phyloP scores from a whole-genome alignment of 306 rosid genomes.

The Fragaria ananassa region DNA sequence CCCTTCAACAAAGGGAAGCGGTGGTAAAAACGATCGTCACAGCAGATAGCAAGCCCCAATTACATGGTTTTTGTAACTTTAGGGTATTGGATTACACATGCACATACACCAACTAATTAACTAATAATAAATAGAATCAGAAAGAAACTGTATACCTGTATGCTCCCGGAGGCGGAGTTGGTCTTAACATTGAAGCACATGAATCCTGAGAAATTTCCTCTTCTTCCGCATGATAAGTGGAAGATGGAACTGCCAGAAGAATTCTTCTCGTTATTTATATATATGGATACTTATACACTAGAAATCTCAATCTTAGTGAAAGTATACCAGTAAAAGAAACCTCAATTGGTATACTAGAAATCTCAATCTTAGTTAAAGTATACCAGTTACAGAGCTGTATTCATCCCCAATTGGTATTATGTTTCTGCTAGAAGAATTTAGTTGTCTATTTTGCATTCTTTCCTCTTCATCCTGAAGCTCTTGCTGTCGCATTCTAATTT shows the following conservation, averaged over 20 bases:
- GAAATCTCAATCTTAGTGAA: slow-evolving; percentile 1
- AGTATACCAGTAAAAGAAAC: slow-evolving; percentile 61
- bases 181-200: slow-evolving; percentile 47
- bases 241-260: slow-evolving; percentile 45
- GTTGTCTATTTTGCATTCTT: slow-evolving; percentile 72
- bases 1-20: neutral
- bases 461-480: slow-evolving; percentile 90
- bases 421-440: slow-evolving; percentile 46
- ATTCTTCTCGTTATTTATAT: slow-evolving; percentile 2
- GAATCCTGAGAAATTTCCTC: slow-evolving; percentile 74
- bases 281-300: slow-evolving; percentile 13
- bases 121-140: neutral
- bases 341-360: slow-evolving; percentile 23
- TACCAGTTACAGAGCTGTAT: slow-evolving; percentile 67
- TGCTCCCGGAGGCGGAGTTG: slow-evolving; percentile 46
- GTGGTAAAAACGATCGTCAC: neutral
- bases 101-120: neutral
- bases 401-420: slow-evolving; percentile 47
- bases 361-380: slow-evolving; percentile 7
- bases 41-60: neutral
- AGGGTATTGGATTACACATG: neutral
- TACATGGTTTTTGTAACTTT: neutral
- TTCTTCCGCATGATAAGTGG: slow-evolving; percentile 54
- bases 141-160: slow-evolving; percentile 50
- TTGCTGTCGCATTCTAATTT: slow-evolving; percentile 87